Evolutionary conservation across 2,329 filamentous ascomycete species (phyloP).

Genomic region (Aspergillus arachidicola): DNA sequence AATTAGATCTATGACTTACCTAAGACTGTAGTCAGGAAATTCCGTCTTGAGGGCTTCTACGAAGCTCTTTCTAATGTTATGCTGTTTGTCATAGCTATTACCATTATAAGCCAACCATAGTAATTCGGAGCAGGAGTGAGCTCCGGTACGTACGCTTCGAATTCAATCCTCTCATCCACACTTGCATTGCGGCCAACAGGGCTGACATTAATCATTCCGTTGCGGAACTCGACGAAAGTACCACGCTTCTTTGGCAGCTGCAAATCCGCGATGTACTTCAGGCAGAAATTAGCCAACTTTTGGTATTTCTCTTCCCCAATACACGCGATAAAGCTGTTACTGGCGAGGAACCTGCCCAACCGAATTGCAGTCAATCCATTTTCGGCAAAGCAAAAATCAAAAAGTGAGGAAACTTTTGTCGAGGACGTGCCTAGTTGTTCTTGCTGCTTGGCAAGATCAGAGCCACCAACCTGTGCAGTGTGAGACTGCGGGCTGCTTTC

Average conservation of each 20-base stretch:
- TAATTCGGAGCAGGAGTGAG: background rate
- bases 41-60: slow-evolving; percentile 75
- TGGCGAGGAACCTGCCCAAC: slow-evolving; percentile 72
- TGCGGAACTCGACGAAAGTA: slow-evolving; percentile 68
- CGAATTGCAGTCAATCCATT: slow-evolving; percentile 94
- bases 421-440: slow-evolving; percentile 80
- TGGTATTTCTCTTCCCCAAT: slow-evolving; percentile 80
- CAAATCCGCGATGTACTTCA: slow-evolving; percentile 62
- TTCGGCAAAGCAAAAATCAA: slow-evolving; percentile 97
- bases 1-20: slow-evolving; percentile 58
- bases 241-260: slow-evolving; percentile 66
- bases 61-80: slow-evolving; percentile 75
- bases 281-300: slow-evolving; percentile 59
- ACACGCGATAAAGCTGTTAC: slow-evolving; percentile 87
- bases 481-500: slow-evolving; percentile 18
- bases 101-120: slow-evolving; percentile 14
- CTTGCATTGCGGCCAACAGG: slow-evolving; percentile 79
- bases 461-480: slow-evolving; percentile 69
- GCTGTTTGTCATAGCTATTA: slow-evolving; percentile 70
- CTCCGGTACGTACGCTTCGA: slow-evolving; percentile 57
- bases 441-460: slow-evolving; percentile 90
- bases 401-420: slow-evolving; percentile 76
- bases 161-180: slow-evolving; percentile 77
- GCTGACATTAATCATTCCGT: slow-evolving; percentile 67
- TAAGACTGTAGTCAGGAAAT: slow-evolving; percentile 82